Evolutionary conservation across 805 yeast species (phyloP).

Genomic region (Candida adriatica): DNA sequence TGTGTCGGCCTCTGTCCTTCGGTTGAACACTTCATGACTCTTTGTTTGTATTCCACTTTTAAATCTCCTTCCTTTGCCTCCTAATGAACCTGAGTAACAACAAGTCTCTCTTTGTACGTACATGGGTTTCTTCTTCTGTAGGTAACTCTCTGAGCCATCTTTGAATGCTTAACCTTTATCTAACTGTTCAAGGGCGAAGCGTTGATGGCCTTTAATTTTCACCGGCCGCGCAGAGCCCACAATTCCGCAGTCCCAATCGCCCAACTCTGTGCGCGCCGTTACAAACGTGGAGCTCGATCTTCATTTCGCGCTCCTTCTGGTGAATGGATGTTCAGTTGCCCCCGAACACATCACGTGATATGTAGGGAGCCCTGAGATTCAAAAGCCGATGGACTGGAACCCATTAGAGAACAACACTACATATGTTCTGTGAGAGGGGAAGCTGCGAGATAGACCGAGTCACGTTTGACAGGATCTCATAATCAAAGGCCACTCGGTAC

Average conservation of each 20-base stretch:
- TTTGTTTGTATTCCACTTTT: not conserved
- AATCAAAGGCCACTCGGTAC: no score
- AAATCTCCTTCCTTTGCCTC: not conserved
- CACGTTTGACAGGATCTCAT: no score
- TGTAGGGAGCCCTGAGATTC: conserved; percentile 2
- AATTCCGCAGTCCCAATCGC: no score
- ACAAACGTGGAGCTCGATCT: no score
- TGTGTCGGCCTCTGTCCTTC: not conserved
- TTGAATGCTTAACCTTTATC: conserved; percentile 17
- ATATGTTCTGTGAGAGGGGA: no score
- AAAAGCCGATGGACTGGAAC: no score
- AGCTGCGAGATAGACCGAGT: no score
- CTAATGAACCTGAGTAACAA: not conserved
- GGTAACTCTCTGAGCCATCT: conserved; percentile 99
- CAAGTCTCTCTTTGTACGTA: conserved; percentile 41
- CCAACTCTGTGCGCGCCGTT: no score
- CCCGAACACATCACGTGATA: conserved; percentile 4
- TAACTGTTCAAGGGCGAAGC: not conserved
- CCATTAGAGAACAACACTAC: no score
- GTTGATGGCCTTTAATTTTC: conserved; percentile 14
- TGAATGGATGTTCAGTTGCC: conserved; percentile 12
- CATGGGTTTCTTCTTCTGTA: conserved; percentile 99
- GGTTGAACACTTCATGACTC: not conserved
- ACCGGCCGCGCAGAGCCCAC: conserved; percentile 8
- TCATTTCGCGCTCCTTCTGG: conserved; percentile 4